Base-by-base conservation (phyloP, 305 asterid genomes). In the Plantago coronopus region DNA sequence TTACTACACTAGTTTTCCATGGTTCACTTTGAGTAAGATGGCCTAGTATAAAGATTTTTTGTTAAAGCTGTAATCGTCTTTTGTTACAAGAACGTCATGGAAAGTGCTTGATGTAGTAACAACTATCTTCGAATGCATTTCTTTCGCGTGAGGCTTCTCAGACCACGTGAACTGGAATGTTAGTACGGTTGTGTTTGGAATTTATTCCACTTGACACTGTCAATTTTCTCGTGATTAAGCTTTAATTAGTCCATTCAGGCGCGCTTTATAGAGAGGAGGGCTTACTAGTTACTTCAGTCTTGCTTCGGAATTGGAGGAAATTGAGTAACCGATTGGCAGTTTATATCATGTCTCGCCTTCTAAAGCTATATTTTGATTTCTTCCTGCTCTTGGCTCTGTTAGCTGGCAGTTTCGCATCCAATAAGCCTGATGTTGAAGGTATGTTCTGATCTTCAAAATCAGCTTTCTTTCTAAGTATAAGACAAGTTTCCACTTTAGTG, bases 401-500 rank as follows among this genome's bases (percentile, higher is more conserved):
- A 49, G 58, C 66, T 58, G 42, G 73, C 56, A 73, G 65, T 75
- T 66, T 45, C 38, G 82, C 83, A 54, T 68, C 81, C 57, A 77
- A 80, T 54, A 54, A 74, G 49, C 80, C 85, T 38, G 74, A 84
- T 74, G 58, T 76, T 50, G 95, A 89, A 84, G 95, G 97, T 89
- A 76, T 7, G 11, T 14, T 54, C 9, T 19, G 0, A 34, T 34
- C 40, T 34, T 34, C 40, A 6, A 34, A 34, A 34, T 34, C 40
- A 34, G 9, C 40, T 34, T 34, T 31, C 7, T 34, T 8, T 34
- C 9, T 9, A 7, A 4, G 40, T 8, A 34, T 34, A 34, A 34
- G 40, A 34, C 40, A 34, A 34, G 0, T 34, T 34, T 34, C 40
- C 12, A 34, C 40, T 34, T 34, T 34, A 34, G 40, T 34, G 40